phyloP scores from a whole-genome alignment of 1,284 basidiomycete genomes.

The Apiotrichum mycotoxinovorans region DNA sequence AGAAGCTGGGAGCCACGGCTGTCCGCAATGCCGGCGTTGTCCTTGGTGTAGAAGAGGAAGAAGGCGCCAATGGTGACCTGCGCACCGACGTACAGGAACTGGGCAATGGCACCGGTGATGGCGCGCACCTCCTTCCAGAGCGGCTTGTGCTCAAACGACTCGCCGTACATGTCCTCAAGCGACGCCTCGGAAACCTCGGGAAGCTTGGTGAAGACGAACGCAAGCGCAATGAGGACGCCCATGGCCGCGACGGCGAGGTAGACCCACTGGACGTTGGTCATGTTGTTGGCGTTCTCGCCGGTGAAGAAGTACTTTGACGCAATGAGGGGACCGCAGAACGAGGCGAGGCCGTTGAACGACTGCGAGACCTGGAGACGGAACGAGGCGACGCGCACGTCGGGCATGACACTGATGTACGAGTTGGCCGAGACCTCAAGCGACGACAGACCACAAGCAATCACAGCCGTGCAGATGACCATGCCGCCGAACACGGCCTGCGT shows the following conservation, averaged over 20 bases:
- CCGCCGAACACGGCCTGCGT: constrained; percentile 59
- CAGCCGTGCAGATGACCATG: constrained; percentile 66
- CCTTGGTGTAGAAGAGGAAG: constrained; percentile 65
- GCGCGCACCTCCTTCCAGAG: constrained; percentile 69
- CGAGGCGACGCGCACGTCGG: constrained; percentile 63
- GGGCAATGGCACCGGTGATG: constrained; percentile 56
- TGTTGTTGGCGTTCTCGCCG: constrained; percentile 59
- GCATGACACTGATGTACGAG: constrained; percentile 65
- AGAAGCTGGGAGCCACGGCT: constrained; percentile 62
- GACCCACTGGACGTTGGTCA: constrained; percentile 74
- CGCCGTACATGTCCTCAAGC: constrained; percentile 28
- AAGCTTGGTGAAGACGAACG: constrained; percentile 69
- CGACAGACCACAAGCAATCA: constrained; percentile 61
- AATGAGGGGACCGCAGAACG: constrained; percentile 72
- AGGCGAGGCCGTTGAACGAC: constrained; percentile 72
- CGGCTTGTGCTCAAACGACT: constrained; percentile 30
- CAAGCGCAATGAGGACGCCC: constrained; percentile 58
- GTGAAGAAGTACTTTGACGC: constrained; percentile 71
- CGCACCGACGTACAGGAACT: constrained; percentile 60
- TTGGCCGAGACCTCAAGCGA: constrained; percentile 61
- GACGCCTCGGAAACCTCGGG: constrained; percentile 66
- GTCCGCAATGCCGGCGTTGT: constrained; percentile 60
- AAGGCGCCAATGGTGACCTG: constrained; percentile 71
- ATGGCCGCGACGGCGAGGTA: constrained; percentile 68
- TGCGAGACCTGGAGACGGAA: constrained; percentile 77